phyloP scores from a whole-genome alignment of 805 yeast genomes.

The Candida railenensis region DNA sequence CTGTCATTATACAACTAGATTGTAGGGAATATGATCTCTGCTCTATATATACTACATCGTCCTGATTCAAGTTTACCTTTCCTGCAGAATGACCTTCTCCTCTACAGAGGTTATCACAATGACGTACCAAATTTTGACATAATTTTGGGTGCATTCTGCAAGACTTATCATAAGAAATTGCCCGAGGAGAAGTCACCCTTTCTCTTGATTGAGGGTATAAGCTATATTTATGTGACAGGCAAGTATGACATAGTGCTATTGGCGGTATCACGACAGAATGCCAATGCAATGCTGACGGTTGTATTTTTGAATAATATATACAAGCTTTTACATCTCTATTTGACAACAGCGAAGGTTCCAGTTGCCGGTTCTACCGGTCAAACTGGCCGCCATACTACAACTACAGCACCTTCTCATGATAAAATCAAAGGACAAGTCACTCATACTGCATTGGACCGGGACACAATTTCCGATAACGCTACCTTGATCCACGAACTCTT shows the following conservation, averaged over 20 bases:
- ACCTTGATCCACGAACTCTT: constrained; percentile 76
- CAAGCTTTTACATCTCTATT: constrained; percentile 26
- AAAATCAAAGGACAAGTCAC: no score
- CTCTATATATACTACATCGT: constrained; percentile 35
- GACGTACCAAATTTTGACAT: constrained; percentile 23
- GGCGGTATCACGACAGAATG: constrained; percentile 44
- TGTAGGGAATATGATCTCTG: no score
- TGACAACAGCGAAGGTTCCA: constrained; percentile 3
- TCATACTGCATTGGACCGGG: constrained; percentile 46
- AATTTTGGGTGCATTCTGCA: constrained; percentile 26
- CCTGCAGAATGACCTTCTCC: constrained; percentile 30
- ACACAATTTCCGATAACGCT: constrained; percentile 67
- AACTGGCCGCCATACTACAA: no score
- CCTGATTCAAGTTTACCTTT: constrained; percentile 25
- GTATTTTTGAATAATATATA: constrained; percentile 50
- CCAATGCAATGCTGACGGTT: constrained; percentile 58
- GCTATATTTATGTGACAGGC: constrained; percentile 50
- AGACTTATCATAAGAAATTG: constrained; percentile 16
- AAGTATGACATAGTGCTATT: constrained; percentile 45
- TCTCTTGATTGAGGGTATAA: constrained; percentile 46
- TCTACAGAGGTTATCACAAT: constrained; percentile 34
- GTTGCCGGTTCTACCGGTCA: not conserved
- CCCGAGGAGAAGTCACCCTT: constrained; percentile 40
- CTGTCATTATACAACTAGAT: no score
- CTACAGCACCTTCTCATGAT: no score